Evolutionary conservation across 148 eudicot species (phyloP), one percentile per base, ranked within the genome.

Genomic region (Pharnaceum exiguum): DNA sequence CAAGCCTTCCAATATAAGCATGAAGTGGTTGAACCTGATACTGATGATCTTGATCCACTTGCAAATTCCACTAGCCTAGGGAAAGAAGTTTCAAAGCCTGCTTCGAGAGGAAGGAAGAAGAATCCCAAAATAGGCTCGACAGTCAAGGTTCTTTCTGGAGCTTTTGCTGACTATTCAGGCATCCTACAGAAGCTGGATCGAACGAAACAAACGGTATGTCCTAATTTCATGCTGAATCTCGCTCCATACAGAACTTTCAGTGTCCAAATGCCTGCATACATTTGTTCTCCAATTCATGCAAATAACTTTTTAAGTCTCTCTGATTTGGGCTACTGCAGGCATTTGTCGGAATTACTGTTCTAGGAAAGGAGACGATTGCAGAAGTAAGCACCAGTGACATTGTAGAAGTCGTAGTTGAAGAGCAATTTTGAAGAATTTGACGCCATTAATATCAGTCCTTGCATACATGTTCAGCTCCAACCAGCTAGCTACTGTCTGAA

Each of bases 301-400:
- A 17, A 2, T 21, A 16, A 7, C 13, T 0, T 17, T 24, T 37
- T 8, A 18, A 35, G 26, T 47, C 26, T 24, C 13, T 10, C 10
- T 43, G 21, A 29, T 28, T 54, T 56, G 29, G 2, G 21, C 35
- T 42, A 30, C 60, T 79, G 79, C 86, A 93, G 99, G 96, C 77
- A 49, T 79, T 85, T 47, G 95, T 93, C 52, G 87, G 83, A 47
- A 86, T 93, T 69, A 75, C 89, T 5, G 57, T 93, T 12, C 84
- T 93, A 49, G 99, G 99, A 33, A 93, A 93, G 78, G 91, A 83
- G 67, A 85, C 91, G 30, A 60, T 89, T 47, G 96, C 93, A 31
- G 95, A 88, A 54, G 57, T 93, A 48, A 73, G 78, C 70, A 51
- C 80, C 69, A 59, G 62, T 47, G 83, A 83, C 40, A 73, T 93